A percentile compares a stretch with the other conserved stretches of the same genome.
These are phyloP conservation scores for Xanthoceras sorbifolium DNA, from an alignment of 345 rosid species.

Conservation along the genomic window DNA sequence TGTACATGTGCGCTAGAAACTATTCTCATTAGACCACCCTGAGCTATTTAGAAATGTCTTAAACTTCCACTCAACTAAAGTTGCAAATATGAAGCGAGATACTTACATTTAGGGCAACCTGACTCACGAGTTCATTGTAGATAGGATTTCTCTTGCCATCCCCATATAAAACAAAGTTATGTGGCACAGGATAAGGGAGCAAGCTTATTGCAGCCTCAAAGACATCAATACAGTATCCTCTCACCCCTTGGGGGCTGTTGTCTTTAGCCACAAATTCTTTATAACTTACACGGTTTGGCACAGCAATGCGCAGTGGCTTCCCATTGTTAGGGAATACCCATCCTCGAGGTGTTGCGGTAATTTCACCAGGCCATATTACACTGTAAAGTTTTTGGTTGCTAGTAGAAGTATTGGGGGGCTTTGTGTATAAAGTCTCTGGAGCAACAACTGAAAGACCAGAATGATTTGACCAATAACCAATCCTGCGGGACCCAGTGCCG, in stretches of 20 bases:
- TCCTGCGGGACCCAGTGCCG: conserved; percentile 57
- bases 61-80: background rate
- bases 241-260: conserved; percentile 63
- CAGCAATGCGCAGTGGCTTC: conserved; percentile 66
- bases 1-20: background rate
- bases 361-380: conserved; percentile 87
- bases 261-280: conserved; percentile 60
- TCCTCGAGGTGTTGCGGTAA: conserved; percentile 58
- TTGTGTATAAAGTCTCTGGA: conserved; percentile 62
- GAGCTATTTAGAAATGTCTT: background rate
- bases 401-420: conserved; percentile 50
- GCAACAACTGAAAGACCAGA: conserved; percentile 66
- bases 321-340: conserved; percentile 96
- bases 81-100: conserved; percentile 4
- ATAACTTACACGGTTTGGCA: conserved; percentile 75
- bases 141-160: conserved; percentile 65
- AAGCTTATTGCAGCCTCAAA: conserved; percentile 86
- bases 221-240: conserved; percentile 85
- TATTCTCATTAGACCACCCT: background rate
- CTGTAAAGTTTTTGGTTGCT: conserved; percentile 53
- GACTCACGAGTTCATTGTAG: conserved; percentile 55
- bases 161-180: conserved; percentile 57
- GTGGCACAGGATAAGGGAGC: conserved; percentile 88
- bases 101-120: conserved; percentile 75
- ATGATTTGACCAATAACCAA: conserved; percentile 92